phyloP scores from a whole-genome alignment of 2,329 filamentous ascomycete genomes.

The Cladosporium sp. region DNA sequence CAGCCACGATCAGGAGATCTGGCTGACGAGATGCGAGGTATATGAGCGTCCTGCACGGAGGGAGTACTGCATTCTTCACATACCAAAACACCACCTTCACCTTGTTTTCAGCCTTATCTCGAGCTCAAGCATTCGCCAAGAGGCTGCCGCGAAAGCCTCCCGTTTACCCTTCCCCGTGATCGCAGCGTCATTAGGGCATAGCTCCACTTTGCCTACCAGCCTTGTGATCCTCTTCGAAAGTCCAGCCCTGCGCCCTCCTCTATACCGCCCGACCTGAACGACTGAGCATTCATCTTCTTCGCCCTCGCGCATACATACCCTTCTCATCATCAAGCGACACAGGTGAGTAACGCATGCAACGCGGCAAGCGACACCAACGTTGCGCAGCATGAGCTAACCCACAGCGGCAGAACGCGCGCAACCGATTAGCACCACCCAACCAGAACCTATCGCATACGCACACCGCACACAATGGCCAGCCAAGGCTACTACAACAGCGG shows the following conservation, averaged over 20 bases:
- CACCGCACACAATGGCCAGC: slow-evolving; percentile 41
- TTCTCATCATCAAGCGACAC: background rate
- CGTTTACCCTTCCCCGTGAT: background rate
- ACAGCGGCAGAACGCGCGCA: background rate
- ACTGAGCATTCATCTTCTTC: background rate
- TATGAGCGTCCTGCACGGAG: background rate
- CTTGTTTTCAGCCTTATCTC: slow-evolving; percentile 1
- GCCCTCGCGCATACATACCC: background rate
- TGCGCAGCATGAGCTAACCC: slow-evolving; percentile 10
- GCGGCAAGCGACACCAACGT: slow-evolving; percentile 7
- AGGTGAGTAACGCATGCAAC: background rate
- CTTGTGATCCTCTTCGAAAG: slow-evolving; percentile 12
- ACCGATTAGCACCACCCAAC: slow-evolving; percentile 9
- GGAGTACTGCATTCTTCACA: background rate
- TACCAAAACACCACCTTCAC: background rate
- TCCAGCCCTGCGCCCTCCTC: slow-evolving; percentile 1
- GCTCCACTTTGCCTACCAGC: background rate
- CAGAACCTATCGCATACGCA: slow-evolving; percentile 6
- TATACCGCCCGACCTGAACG: background rate
- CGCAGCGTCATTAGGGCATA: slow-evolving; percentile 3
- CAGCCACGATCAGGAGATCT: background rate
- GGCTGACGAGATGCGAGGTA: background rate
- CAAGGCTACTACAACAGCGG: slow-evolving; percentile 45
- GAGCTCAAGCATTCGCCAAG: slow-evolving; percentile 7
- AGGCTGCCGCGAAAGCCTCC: background rate